Percentiles rank a stretch among this genome's conserved stretches.
Conservation (phyloP, 2,329 filamentous ascomycete species). For the Fusarium chaquense region DNA sequence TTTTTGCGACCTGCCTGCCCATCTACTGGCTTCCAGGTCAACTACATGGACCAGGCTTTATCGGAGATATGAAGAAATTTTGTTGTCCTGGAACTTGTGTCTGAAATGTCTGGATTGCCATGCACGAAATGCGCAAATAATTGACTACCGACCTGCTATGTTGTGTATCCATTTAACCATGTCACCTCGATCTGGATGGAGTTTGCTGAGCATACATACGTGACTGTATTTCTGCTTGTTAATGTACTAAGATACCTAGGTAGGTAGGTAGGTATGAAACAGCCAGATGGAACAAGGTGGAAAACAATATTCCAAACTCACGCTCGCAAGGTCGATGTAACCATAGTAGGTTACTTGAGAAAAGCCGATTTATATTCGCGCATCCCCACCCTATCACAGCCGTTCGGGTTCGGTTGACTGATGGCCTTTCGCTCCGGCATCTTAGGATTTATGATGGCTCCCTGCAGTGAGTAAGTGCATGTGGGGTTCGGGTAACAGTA, state of each 20-base stretch:
- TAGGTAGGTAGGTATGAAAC: not conserved
- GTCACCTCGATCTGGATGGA: conserved; percentile 1
- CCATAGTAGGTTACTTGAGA: not conserved
- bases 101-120: conserved; percentile 7
- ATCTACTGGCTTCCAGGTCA: conserved; percentile 8
- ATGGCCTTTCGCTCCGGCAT: conserved; percentile 23
- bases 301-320: not conserved
- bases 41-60: conserved; percentile 19
- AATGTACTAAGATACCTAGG: not conserved
- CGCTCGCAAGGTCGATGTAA: conserved; percentile 11
- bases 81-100: conserved; percentile 11
- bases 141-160: not conserved
- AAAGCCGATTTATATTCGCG: conserved; percentile 54
- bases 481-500: conserved; percentile 9
- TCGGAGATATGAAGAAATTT: conserved; percentile 11
- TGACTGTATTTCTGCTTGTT: not conserved
- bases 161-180: not conserved
- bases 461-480: conserved; percentile 10
- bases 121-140: conserved; percentile 1
- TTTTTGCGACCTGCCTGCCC: too few species aligned
- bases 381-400: conserved; percentile 51
- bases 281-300: not conserved
- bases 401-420: conserved; percentile 27
- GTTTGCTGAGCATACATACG: not conserved
- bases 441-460: conserved; percentile 33